Conservation (phyloP, 1,284 basidiomycete species). For the Polyporus tsugae region DNA sequence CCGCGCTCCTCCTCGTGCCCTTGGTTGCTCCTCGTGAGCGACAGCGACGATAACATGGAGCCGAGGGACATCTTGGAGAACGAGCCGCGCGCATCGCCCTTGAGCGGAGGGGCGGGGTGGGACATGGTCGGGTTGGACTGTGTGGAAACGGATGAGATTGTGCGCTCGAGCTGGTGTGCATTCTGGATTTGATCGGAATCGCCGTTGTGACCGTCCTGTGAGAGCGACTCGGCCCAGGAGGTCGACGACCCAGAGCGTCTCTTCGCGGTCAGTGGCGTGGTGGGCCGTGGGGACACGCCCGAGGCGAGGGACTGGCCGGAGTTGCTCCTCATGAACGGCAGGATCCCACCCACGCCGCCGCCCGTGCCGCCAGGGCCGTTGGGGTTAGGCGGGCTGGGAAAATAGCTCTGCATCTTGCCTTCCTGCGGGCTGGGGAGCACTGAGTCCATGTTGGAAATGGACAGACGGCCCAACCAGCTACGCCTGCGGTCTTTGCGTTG, state of each 20-base stretch:
- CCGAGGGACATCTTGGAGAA: conserved; percentile 71
- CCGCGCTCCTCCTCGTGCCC: conserved; percentile 59
- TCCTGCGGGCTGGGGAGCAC: conserved; percentile 44
- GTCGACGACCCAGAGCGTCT: conserved; percentile 41
- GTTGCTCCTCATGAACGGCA: conserved; percentile 40
- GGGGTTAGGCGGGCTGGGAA: conserved; percentile 23
- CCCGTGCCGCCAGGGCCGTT: conserved; percentile 31
- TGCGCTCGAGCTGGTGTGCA: conserved; percentile 61
- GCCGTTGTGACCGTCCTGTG: conserved; percentile 50
- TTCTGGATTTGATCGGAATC: conserved; percentile 25
- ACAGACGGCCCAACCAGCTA: conserved; percentile 43
- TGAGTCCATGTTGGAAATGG: conserved; percentile 33
- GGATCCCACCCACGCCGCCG: conserved; percentile 27
- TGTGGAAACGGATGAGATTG: conserved; percentile 55
- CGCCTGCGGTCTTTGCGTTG: conserved; percentile 38
- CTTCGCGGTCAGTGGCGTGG: conserved; percentile 41
- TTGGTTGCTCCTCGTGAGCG: conserved; percentile 61
- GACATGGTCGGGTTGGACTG: conserved; percentile 33
- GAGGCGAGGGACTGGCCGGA: conserved; percentile 43
- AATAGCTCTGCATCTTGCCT: conserved; percentile 43
- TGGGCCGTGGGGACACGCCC: conserved; percentile 41
- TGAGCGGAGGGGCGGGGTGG: conserved; percentile 20
- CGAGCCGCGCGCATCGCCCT: conserved; percentile 50
- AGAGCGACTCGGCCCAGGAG: conserved; percentile 36
- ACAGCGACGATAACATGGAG: conserved; percentile 73